phyloP scores from a whole-genome alignment of 805 yeast genomes.

The Komagataella kurtzmanii region DNA sequence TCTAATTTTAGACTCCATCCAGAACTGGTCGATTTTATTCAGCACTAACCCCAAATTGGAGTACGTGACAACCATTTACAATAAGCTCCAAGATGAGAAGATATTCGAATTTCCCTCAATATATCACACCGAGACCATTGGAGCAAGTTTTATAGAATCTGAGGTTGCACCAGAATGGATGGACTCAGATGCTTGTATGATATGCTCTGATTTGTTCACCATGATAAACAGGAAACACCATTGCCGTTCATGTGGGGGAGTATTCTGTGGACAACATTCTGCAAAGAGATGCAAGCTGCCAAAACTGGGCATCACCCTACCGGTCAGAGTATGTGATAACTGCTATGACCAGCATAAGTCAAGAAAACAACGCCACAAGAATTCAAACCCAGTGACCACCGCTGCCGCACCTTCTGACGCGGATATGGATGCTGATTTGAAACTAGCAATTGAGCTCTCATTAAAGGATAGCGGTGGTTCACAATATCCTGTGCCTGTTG shows the following conservation, averaged over 20 bases:
- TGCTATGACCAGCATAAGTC: conserved; percentile 56
- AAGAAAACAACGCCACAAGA: conserved; percentile 10
- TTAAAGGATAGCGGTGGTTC: conserved; percentile 34
- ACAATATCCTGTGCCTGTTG: conserved; percentile 6
- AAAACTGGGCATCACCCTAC: conserved; percentile 72
- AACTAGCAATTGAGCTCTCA: conserved; percentile 68
- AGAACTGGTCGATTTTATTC: conserved; percentile 69
- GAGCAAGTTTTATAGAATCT: conserved; percentile 57
- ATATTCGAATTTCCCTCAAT: conserved; percentile 48
- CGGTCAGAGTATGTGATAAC: conserved; percentile 89
- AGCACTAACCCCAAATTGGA: conserved; percentile 49
- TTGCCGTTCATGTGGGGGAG: conserved; percentile 96
- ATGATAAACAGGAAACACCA: conserved; percentile 88
- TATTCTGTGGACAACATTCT: conserved; percentile 80
- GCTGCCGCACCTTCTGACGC: conserved; percentile 14
- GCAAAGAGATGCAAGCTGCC: conserved; percentile 58
- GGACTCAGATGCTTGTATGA: conserved; percentile 92
- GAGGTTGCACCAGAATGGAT: conserved; percentile 97
- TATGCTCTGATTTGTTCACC: conserved; percentile 70
- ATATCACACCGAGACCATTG: conserved; percentile 20
- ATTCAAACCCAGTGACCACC: conserved; percentile 10
- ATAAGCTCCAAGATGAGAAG: conserved; percentile 46
- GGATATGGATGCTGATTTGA: conserved; percentile 67
- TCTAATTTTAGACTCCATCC: conserved; percentile 49
- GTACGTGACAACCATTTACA: conserved; percentile 52